Evolutionary conservation across 805 yeast genomes (phyloP).

Genomic region (Candida mattraensis): DNA sequence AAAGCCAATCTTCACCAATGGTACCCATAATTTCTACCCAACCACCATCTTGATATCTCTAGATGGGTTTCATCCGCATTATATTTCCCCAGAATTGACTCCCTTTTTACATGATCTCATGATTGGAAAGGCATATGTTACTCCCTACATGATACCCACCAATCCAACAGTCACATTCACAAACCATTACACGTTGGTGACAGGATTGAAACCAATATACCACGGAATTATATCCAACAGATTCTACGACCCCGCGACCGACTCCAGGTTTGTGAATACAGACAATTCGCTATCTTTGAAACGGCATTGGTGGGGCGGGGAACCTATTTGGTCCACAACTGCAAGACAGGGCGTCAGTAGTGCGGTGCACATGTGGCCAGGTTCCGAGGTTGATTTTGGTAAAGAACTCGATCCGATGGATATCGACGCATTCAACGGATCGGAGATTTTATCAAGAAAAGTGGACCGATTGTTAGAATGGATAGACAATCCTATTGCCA

Average conservation of each 20-base stretch:
- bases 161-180: slow-evolving; percentile 91
- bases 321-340: slow-evolving; percentile 85
- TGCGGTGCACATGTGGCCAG: slow-evolving; percentile 98
- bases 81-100: slow-evolving; percentile 61
- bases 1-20: slow-evolving; percentile 45
- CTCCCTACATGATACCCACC: slow-evolving; percentile 85
- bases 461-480: slow-evolving; percentile 58
- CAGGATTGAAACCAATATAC: slow-evolving; percentile 79
- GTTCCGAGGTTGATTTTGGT: slow-evolving; percentile 69
- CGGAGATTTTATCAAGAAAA: slow-evolving; percentile 60
- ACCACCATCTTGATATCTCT: slow-evolving; percentile 78
- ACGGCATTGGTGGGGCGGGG: slow-evolving; percentile 84
- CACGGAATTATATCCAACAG: slow-evolving; percentile 89
- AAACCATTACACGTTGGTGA: slow-evolving; percentile 87
- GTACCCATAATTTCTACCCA: slow-evolving; percentile 70
- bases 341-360: slow-evolving; percentile 55
- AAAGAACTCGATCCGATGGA: slow-evolving; percentile 46
- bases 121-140: slow-evolving; percentile 53
- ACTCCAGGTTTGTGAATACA: slow-evolving; percentile 62
- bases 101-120: slow-evolving; percentile 68
- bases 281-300: slow-evolving; percentile 51
- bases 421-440: slow-evolving; percentile 63
- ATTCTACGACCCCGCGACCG: slow-evolving; percentile 61
- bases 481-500: slow-evolving; percentile 56
- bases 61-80: slow-evolving; percentile 92